Evolutionary conservation across 805 yeast species (phyloP), one percentile per base, ranked within the genome.

Genomic region (Tetrapisispora nanseiensis): DNA sequence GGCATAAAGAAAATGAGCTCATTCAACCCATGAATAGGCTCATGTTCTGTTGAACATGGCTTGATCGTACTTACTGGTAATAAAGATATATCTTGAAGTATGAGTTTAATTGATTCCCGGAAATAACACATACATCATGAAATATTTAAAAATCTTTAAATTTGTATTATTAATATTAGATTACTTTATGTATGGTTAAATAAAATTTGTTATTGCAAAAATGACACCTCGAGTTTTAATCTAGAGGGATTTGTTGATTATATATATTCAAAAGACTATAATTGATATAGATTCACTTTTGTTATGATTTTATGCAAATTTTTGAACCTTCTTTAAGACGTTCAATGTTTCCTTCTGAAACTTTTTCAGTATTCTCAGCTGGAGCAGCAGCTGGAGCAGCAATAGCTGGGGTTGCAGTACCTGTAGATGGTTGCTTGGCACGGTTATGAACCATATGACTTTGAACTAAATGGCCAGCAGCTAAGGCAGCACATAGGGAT

Each of bases 401-500:
- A n/a, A n/a, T n/a, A 12, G 43, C 45, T 20, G 55, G 12, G 6
- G 51, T 37, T 9, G 60, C 53, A 29, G 62, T 47, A 20, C 60
- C 47, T 15, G 65, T 51, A 9, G 59, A 64, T 12, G 74, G 65
- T 31, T 72, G 72, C 45, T 72, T 73, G 42, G 77, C 74, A 65
- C 98, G 80, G 71, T 92, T 92, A 60, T 83, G 96, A 46, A 78
- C 80, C 98, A 92, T 92, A 66, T 92, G 99, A 52, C 95, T 82
- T 70, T 86, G 95, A 30, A 92, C 99, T 55, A 92, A 74, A 67
- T 92, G 99, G 37, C 99, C 99, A 23, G 97, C 97, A 9, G 97
- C 97, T 51, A 92, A 76, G 1, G 99, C 99, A 38, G 96, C 75
- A 67, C 95, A 83, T 52, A 92, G 74, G 2, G 97, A 90, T 43